phyloP scores from a whole-genome alignment of 139 green algal species.

The Micractinium sp. region DNA sequence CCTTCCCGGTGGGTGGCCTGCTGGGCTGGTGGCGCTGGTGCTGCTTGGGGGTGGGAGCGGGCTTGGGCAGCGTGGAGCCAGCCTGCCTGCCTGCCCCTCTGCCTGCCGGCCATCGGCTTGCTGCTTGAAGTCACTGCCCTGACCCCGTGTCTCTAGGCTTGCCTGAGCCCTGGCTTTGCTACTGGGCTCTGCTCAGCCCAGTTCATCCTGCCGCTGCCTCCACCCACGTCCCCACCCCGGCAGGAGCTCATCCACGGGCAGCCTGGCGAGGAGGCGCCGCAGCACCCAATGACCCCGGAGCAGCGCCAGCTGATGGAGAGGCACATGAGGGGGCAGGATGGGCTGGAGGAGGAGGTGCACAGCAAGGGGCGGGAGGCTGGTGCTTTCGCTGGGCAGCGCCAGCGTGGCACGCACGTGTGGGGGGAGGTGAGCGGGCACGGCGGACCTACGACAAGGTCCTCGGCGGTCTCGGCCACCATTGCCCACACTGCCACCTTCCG shows the following conservation, averaged over 20 bases:
- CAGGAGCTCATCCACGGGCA: constrained; percentile 15
- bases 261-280: not conserved
- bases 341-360: not conserved
- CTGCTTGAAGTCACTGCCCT: not conserved
- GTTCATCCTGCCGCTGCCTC: not conserved
- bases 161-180: not conserved
- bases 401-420: not conserved
- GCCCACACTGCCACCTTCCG: not conserved
- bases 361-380: not conserved
- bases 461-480: not conserved
- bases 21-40: not conserved
- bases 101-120: no score
- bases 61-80: not conserved
- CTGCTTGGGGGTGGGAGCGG: no score
- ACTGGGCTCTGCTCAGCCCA: not conserved
- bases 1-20: not conserved
- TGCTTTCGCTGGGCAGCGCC: not conserved
- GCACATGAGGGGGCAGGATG: constrained; percentile 4
- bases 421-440: not conserved
- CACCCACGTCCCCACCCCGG: no score
- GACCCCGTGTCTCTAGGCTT: not conserved
- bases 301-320: constrained; percentile 4
- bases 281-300: not conserved
- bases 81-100: not conserved
- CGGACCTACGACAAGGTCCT: not conserved